Conservation (phyloP, 768 basidiomycete genomes). For the Terana coerulea region DNA sequence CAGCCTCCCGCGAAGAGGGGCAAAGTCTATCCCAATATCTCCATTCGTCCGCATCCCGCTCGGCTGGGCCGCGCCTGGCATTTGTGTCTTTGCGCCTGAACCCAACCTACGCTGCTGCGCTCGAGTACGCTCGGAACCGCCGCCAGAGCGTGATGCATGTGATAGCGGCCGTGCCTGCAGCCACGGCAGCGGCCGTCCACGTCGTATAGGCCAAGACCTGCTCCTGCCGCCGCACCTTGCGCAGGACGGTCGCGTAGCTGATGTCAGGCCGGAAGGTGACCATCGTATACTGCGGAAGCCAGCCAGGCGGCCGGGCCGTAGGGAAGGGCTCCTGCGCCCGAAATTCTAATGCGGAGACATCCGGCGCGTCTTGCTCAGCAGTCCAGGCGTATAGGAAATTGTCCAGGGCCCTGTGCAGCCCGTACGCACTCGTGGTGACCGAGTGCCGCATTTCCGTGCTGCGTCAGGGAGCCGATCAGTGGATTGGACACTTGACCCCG, state of each 20-base stretch:
- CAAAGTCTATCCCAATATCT: constrained; percentile 9
- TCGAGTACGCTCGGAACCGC: constrained; percentile 18
- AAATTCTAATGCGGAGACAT: constrained; percentile 40
- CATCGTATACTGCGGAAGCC: constrained; percentile 96
- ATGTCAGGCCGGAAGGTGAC: constrained; percentile 97
- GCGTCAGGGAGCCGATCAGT: constrained; percentile 14
- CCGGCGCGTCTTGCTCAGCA: constrained; percentile 43
- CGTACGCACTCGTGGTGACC: constrained; percentile 77
- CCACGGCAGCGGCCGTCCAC: constrained; percentile 44
- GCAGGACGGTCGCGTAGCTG: constrained; percentile 78
- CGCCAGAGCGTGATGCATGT: constrained; percentile 29
- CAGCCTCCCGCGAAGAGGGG: constrained; percentile 17
- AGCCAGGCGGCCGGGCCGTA: constrained; percentile 58
- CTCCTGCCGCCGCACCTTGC: constrained; percentile 68
- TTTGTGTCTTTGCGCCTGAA: background rate
- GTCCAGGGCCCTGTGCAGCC: constrained; percentile 78
- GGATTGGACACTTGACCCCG: background rate
- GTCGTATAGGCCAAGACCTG: constrained; percentile 49
- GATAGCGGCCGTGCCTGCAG: constrained; percentile 39
- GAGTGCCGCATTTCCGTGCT: constrained; percentile 95
- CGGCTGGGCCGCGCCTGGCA: background rate
- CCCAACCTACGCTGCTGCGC: background rate
- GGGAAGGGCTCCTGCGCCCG: constrained; percentile 26
- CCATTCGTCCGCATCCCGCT: constrained; percentile 11
- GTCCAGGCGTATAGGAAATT: constrained; percentile 65